Evolutionary conservation across 805 yeast genomes (phyloP).

Genomic region (Yamadazyma philogaea): DNA sequence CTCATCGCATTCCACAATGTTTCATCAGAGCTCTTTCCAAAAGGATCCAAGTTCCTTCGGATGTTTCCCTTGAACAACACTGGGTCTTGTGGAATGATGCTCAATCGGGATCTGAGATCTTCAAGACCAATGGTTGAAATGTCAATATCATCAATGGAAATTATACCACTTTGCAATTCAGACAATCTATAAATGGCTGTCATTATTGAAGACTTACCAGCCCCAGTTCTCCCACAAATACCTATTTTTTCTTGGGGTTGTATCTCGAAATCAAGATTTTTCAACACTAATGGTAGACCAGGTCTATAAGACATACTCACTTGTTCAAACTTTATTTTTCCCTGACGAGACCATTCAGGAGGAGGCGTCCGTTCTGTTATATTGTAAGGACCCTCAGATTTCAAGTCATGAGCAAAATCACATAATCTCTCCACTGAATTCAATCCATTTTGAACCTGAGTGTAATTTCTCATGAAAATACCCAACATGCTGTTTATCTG

Average conservation of each 20-base stretch:
- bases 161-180: constrained; percentile 49
- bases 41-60: constrained; percentile 61
- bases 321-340: constrained; percentile 45
- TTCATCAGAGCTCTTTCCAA: constrained; percentile 46
- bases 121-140: constrained; percentile 49
- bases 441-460: constrained; percentile 39
- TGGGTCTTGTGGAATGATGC: constrained; percentile 71
- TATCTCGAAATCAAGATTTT: constrained; percentile 41
- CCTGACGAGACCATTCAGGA: constrained; percentile 48
- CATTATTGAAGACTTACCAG: constrained; percentile 71
- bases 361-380: constrained; percentile 39
- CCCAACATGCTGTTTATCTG: constrained; percentile 34
- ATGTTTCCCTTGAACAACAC: constrained; percentile 58
- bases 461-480: constrained; percentile 29
- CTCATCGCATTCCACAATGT: constrained; percentile 56
- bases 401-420: constrained; percentile 49
- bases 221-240: constrained; percentile 87
- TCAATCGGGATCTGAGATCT: constrained; percentile 51
- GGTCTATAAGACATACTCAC: constrained; percentile 56
- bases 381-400: constrained; percentile 62
- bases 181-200: constrained; percentile 55
- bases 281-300: constrained; percentile 56
- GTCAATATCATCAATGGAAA: constrained; percentile 55
- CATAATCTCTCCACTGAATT: constrained; percentile 36
- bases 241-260: constrained; percentile 68